Evolutionary conservation across 2,329 filamentous ascomycete genomes (phyloP).

Genomic region (Clonostachys sp.): DNA sequence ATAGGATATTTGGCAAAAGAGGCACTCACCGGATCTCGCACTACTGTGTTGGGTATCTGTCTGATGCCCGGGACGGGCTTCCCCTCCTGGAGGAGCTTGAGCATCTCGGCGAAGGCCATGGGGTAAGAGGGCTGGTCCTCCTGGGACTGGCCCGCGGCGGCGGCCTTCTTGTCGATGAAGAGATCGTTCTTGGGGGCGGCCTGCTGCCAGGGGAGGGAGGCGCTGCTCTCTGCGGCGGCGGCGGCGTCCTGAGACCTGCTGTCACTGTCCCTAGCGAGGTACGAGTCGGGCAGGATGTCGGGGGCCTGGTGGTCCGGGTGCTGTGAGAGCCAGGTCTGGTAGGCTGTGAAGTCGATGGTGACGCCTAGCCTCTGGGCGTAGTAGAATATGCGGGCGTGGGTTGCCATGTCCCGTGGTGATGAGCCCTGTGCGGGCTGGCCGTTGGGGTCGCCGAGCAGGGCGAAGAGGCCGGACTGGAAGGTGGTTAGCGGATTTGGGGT

Average conservation of each 20-base stretch:
- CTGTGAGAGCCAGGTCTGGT: constrained; percentile 57
- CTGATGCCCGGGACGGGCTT: constrained; percentile 83
- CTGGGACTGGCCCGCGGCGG: constrained; percentile 4
- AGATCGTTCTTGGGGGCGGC: constrained; percentile 43
- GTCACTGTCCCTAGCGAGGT: constrained; percentile 7
- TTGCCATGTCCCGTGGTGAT: constrained; percentile 52
- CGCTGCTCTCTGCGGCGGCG: not conserved
- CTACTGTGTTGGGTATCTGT: constrained; percentile 76
- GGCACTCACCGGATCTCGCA: constrained; percentile 60
- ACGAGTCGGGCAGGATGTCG: constrained; percentile 27
- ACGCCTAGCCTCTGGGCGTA: constrained; percentile 46
- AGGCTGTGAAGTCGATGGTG: constrained; percentile 60
- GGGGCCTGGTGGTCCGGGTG: constrained; percentile 24
- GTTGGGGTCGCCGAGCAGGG: constrained; percentile 55
- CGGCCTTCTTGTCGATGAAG: constrained; percentile 31
- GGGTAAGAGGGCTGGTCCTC: constrained; percentile 67
- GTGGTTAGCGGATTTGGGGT: not conserved
- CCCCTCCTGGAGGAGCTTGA: constrained; percentile 78
- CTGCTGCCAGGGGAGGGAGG: constrained; percentile 33
- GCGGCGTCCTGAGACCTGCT: not conserved
- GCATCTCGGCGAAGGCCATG: constrained; percentile 77
- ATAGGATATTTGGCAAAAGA: not conserved
- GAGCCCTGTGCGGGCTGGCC: constrained; percentile 30
- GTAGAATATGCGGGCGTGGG: constrained; percentile 66
- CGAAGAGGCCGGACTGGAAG: constrained; percentile 50